These are phyloP conservation scores for Triticum turgidum DNA, from an alignment of 176 grass and related monocot genomes.

Conservation along the genomic window DNA sequence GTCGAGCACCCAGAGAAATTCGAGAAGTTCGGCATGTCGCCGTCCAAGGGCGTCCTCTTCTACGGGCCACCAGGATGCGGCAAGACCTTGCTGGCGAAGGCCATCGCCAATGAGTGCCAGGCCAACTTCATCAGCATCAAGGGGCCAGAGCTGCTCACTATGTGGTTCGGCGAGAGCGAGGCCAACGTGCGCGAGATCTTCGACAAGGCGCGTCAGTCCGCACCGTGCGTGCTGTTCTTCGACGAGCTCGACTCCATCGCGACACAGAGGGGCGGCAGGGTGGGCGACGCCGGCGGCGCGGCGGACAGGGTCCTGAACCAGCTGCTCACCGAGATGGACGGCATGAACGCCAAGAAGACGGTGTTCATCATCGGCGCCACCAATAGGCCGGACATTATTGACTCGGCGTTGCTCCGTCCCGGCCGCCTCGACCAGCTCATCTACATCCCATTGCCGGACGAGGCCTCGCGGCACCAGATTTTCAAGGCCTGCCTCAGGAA, in stretches of 20 bases:
- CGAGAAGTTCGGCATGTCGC: conserved; percentile 67
- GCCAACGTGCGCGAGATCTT: conserved; percentile 64
- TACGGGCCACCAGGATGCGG: conserved; percentile 63
- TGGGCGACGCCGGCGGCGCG: conserved; percentile 51
- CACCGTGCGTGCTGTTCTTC: conserved; percentile 43
- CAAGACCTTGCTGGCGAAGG: conserved; percentile 66
- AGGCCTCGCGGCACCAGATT: conserved; percentile 47
- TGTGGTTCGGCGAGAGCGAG: conserved; percentile 79
- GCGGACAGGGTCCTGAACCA: conserved; percentile 63
- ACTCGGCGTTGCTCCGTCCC: conserved; percentile 51
- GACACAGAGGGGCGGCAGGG: conserved; percentile 37
- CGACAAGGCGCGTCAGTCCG: conserved; percentile 55
- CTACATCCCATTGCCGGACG: conserved; percentile 66
- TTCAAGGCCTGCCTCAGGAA: conserved; percentile 47
- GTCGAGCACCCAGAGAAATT: conserved; percentile 73
- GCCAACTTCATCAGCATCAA: conserved; percentile 77
- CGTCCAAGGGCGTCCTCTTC: conserved; percentile 66
- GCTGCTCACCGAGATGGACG: conserved; percentile 70
- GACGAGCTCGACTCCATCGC: conserved; percentile 76
- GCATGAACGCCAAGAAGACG: conserved; percentile 69
- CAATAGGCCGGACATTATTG: conserved; percentile 62
- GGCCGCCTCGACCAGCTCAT: conserved; percentile 65
- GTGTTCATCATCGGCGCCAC: conserved; percentile 72
- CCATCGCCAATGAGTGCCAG: conserved; percentile 69
- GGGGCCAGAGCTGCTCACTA: conserved; percentile 60